Evolutionary conservation across 2,329 filamentous ascomycete species (phyloP).

Genomic region (Clarireedia monteithiana): DNA sequence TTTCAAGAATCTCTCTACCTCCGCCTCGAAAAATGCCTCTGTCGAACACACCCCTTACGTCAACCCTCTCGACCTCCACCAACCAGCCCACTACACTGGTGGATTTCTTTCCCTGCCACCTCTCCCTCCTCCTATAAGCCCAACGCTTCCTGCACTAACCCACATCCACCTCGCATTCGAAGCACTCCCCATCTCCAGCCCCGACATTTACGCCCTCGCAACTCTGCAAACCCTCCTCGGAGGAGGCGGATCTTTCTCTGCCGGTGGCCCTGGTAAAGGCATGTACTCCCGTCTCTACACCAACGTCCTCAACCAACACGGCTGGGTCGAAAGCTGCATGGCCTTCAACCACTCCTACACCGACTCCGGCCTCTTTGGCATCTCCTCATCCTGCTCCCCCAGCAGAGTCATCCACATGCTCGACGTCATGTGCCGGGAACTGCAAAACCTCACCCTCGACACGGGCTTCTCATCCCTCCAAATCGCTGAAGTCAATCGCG

Average conservation of each 20-base stretch:
- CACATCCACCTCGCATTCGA: constrained; percentile 97
- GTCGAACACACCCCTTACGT: constrained; percentile 39
- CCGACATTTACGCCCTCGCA: constrained; percentile 93
- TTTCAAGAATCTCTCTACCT: constrained; percentile 80
- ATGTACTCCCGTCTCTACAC: constrained; percentile 99
- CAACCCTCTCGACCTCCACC: constrained; percentile 39
- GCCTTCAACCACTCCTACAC: constrained; percentile 98
- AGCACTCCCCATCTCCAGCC: constrained; percentile 79
- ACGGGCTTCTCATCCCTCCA: constrained; percentile 66
- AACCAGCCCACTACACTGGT: constrained; percentile 79
- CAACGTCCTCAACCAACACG: constrained; percentile 94
- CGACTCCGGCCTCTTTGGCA: constrained; percentile 91
- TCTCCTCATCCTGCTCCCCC: constrained; percentile 78
- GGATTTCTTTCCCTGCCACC: constrained; percentile 82
- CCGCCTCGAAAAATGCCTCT: constrained; percentile 54
- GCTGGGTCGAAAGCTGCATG: constrained; percentile 93
- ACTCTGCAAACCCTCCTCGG: constrained; percentile 93
- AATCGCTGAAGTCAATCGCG: constrained; percentile 73
- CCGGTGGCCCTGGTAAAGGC: constrained; percentile 92
- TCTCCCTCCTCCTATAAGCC: constrained; percentile 70
- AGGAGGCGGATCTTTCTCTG: constrained; percentile 92
- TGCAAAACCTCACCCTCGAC: constrained; percentile 69
- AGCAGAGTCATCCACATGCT: constrained; percentile 75
- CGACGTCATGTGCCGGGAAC: constrained; percentile 89
- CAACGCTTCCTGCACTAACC: constrained; percentile 71